phyloP scores from a whole-genome alignment of 2,329 filamentous ascomycete genomes.

The Aspergillus aculeatus region DNA sequence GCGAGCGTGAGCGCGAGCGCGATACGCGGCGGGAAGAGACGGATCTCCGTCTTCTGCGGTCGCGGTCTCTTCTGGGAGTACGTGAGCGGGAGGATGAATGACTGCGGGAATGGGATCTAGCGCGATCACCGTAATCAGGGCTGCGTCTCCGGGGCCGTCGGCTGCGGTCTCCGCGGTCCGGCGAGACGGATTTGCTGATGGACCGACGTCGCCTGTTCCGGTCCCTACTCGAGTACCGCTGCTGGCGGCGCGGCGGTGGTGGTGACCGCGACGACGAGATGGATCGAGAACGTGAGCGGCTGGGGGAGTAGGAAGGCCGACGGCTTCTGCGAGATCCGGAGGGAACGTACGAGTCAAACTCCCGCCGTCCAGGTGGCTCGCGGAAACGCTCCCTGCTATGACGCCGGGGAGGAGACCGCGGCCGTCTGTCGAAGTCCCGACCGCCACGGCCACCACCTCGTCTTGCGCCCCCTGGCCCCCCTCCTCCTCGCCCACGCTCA shows the following conservation, averaged over 20 bases:
- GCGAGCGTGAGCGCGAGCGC: conserved; percentile 29
- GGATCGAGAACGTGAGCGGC: conserved; percentile 32
- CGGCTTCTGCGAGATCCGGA: conserved; percentile 42
- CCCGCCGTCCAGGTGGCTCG: conserved; percentile 49
- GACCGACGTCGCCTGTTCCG: conserved; percentile 35
- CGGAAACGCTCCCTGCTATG: conserved; percentile 48
- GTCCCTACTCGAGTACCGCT: conserved; percentile 24
- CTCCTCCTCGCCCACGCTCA: conserved; percentile 39
- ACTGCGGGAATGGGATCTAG: conserved; percentile 50
- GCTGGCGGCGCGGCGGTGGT: conserved; percentile 31
- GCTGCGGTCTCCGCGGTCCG: conserved; percentile 36
- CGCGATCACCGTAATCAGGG: conserved; percentile 47
- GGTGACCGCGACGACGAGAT: conserved; percentile 33
- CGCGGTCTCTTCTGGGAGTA: conserved; percentile 51
- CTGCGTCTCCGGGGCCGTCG: conserved; percentile 35
- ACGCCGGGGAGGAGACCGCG: conserved; percentile 52
- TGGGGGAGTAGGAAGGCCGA: conserved; percentile 35
- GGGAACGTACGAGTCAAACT: conserved; percentile 59
- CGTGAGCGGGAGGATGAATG: conserved; percentile 56
- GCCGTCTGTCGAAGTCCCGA: conserved; percentile 50
- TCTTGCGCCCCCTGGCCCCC: conserved; percentile 36
- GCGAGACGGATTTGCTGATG: conserved; percentile 41
- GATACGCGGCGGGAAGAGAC: conserved; percentile 40
- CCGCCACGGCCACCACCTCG: conserved; percentile 37
- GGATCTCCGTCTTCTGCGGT: conserved; percentile 42